A percentile compares a stretch with the other conserved stretches of the same genome.
Conservation (phyloP, 352 stramenopile genomes). For the Globisporangium cylindrosporum region DNA sequence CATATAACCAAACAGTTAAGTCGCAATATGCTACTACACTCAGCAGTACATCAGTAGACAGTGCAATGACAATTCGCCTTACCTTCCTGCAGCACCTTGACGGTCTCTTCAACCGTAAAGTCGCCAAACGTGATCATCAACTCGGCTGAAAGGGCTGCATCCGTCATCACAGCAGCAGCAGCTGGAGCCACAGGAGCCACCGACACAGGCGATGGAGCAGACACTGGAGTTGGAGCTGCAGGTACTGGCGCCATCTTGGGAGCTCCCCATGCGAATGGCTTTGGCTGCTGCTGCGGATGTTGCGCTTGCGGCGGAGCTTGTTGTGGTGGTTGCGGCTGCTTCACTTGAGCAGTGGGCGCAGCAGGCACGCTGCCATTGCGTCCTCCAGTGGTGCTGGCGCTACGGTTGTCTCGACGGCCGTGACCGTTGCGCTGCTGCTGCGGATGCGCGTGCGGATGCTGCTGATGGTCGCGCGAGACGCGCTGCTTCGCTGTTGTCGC, state of each 20-base stretch:
- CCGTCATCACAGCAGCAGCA: neutral
- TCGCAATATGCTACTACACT: neutral
- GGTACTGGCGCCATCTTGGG: neutral
- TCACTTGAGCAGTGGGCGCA: neutral
- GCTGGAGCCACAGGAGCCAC: neutral
- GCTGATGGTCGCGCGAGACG: slow-evolving; percentile 4
- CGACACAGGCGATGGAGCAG: neutral
- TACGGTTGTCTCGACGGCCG: neutral
- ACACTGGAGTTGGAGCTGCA: neutral
- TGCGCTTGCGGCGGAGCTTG: neutral
- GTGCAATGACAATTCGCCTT: slow-evolving; percentile 17
- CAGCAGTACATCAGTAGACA: neutral
- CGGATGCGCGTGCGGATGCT: neutral
- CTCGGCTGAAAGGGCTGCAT: slow-evolving; percentile 10
- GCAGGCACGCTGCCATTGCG: neutral
- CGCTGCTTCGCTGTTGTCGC: slow-evolving; percentile 7
- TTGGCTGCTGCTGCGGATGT: slow-evolving; percentile 6
- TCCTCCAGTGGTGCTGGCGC: neutral
- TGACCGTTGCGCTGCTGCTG: slow-evolving; percentile 3
- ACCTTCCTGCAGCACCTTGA: slow-evolving; percentile 46
- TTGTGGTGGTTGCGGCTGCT: neutral
- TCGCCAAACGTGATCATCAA: slow-evolving; percentile 74
- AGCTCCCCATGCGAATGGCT: slow-evolving; percentile 15
- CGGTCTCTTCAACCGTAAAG: slow-evolving; percentile 71
- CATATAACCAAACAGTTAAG: neutral